Conservation (phyloP, 352 stramenopile genomes). For the Chrysophaeum taylorii region DNA sequence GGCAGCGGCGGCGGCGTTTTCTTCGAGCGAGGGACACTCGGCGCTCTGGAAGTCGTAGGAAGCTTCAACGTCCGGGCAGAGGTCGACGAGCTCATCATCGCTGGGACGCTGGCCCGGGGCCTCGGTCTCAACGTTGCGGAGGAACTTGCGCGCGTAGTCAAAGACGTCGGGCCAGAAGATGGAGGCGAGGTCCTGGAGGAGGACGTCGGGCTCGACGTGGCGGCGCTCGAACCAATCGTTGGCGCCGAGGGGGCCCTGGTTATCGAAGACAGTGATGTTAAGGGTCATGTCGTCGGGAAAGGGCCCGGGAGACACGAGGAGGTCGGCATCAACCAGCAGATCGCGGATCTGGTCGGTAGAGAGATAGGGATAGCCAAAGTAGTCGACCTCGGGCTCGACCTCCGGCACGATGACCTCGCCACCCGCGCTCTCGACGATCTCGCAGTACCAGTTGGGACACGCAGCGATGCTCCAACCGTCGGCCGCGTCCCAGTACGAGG, state of each 20-base stretch:
- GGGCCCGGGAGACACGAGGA: neutral
- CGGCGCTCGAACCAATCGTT: slow-evolving; percentile 10
- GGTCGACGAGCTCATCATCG: slow-evolving; percentile 1
- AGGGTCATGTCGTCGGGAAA: neutral
- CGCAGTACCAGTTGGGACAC: slow-evolving; percentile 38
- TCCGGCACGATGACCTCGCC: neutral
- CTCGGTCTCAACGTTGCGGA: slow-evolving; percentile 1
- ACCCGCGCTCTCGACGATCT: slow-evolving; percentile 10
- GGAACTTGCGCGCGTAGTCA: slow-evolving; percentile 25
- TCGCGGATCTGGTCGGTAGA: neutral
- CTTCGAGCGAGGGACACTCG: too few species aligned
- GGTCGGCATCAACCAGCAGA: neutral
- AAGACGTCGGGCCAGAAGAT: slow-evolving; percentile 42
- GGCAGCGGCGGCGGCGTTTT: too few species aligned
- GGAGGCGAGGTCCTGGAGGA: slow-evolving; percentile 55
- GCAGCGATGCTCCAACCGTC: slow-evolving; percentile 39
- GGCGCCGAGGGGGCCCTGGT: neutral
- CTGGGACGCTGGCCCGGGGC: neutral
- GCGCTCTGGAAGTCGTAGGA: neutral
- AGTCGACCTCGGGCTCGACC: neutral
- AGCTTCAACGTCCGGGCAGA: neutral
- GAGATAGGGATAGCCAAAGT: neutral
- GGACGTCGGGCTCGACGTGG: slow-evolving; percentile 39
- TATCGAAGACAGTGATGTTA: neutral
- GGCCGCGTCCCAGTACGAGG: slow-evolving; percentile 26